Base-by-base conservation (phyloP, 1,284 basidiomycete species). In the Moniliophthora roreri region DNA sequence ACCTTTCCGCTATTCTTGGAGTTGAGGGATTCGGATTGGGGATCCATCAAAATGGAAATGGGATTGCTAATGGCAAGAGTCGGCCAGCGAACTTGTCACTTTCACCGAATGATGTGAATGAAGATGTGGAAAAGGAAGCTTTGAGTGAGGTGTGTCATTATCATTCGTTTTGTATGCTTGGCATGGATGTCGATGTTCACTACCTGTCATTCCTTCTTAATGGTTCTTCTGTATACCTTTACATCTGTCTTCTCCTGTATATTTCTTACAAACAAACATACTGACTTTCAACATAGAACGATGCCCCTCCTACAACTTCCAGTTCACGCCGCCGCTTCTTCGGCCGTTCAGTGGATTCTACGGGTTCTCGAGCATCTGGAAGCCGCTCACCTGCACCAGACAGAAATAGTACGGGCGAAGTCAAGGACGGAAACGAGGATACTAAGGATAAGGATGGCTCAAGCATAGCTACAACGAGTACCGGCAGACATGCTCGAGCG, bases 131-230 rank as follows among this genome's bases (percentile, higher is more conserved):
- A 4, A 73, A 79, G 20, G 80, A 70, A 15, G 81, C 77, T 40
- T 67, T 86, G 66, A 90, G 87, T 63, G 89, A 91, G 67, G 89
- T 87, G 58, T 48, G 80, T 66, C 35, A 15, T 16, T 51, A 49
- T 48, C 15, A 32, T 48, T 21, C 48, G 48, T 18, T 21, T 13
- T 18, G 41, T 42, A 6, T 41, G 3, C 23, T 41, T 6, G 39
- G 39, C 16, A 10, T 11, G 13, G 39, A 2, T 6, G 13, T 11
- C 16, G 39, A 41, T 8, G 23, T 41, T n/a, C 18, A 4, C 16
- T 8, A 20, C 18, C 23, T 18, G 10, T n/a, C 11, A 10, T 41
- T n/a, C 23, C 18, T 41, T 3, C 10, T 20, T 41, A 10, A 20
- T 15, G 16, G 18, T 47, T 48, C 20, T 42, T 11, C 42, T 15